Conservation (phyloP, 306 rosid genomes). For the Cicer yamashitae region DNA sequence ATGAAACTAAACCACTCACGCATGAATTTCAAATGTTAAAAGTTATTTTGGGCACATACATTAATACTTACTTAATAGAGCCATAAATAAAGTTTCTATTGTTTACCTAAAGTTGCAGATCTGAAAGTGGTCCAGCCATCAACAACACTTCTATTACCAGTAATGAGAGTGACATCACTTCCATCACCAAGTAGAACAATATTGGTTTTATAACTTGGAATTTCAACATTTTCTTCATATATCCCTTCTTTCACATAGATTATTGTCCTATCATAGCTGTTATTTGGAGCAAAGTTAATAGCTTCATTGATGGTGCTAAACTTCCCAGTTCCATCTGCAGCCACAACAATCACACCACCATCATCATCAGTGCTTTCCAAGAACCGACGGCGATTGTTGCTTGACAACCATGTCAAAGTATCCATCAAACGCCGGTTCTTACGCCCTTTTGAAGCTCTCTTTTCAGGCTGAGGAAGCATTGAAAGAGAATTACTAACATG, state of each 20-base stretch:
- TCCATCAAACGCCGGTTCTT: conserved; percentile 56
- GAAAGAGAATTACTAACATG: conserved; percentile 77
- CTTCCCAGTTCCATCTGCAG: conserved; percentile 75
- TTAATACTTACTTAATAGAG: conserved; percentile 3
- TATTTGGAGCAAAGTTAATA: conserved; percentile 68
- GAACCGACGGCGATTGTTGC: conserved; percentile 37
- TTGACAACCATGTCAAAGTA: conserved; percentile 54
- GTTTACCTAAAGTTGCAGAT: conserved; percentile 78
- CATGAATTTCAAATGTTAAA: not conserved
- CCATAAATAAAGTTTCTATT: not conserved
- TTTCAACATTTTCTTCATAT: conserved; percentile 75
- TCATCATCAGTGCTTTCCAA: conserved; percentile 44
- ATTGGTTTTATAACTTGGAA: conserved; percentile 71
- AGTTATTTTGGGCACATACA: not conserved
- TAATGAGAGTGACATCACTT: conserved; percentile 63
- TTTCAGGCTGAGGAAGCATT: conserved; percentile 51
- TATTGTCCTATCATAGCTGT: conserved; percentile 61
- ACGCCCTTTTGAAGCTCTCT: conserved; percentile 37
- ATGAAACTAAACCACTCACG: not conserved
- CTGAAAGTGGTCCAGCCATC: conserved; percentile 83
- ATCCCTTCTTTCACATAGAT: conserved; percentile 68
- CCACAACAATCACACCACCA: conserved; percentile 58
- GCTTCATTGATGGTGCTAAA: conserved; percentile 73
- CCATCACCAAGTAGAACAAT: conserved; percentile 82
- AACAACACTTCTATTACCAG: conserved; percentile 59